Evolutionary conservation across 2,329 filamentous ascomycete species (phyloP).

Genomic region (Phaeosphaeriaceae sp.): DNA sequence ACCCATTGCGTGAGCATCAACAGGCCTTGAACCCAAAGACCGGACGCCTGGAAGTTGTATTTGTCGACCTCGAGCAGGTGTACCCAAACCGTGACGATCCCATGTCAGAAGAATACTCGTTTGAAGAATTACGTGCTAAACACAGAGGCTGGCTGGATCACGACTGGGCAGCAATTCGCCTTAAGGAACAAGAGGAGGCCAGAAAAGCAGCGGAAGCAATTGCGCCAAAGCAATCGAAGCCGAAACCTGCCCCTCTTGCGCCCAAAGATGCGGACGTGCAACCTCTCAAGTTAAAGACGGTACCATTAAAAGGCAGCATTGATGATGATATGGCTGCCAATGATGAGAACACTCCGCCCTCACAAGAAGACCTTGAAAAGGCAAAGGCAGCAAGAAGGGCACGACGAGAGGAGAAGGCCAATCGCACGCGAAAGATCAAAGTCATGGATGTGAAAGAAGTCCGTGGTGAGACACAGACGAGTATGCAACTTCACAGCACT

Average conservation of each 20-base stretch:
- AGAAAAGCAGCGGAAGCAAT: conserved; percentile 32
- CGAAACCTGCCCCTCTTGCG: conserved; percentile 22
- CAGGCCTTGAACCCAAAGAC: conserved; percentile 82
- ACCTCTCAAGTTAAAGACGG: conserved; percentile 27
- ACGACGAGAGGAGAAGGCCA: conserved; percentile 57
- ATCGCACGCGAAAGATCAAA: conserved; percentile 68
- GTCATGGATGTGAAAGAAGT: conserved; percentile 71
- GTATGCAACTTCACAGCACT: conserved; percentile 59
- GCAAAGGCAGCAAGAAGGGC: conserved; percentile 61
- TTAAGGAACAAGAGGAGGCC: conserved; percentile 32
- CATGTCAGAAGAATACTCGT: conserved; percentile 76
- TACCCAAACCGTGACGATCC: conserved; percentile 79
- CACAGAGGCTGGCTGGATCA: conserved; percentile 71
- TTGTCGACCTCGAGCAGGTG: conserved; percentile 82
- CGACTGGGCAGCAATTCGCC: conserved; percentile 57
- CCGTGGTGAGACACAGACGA: conserved; percentile 87
- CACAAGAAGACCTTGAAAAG: conserved; percentile 60
- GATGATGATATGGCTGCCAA: conserved; percentile 45
- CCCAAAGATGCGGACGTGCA: conserved; percentile 24
- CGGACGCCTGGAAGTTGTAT: conserved; percentile 84
- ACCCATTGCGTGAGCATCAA: conserved; percentile 76
- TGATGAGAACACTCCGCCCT: conserved; percentile 57
- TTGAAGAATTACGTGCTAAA: conserved; percentile 87
- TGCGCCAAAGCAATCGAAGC: conserved; percentile 15
- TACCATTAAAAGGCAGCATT: conserved; percentile 45